These are phyloP conservation scores for Alopecurus myosuroides DNA, from an alignment of 176 grass and related monocot genomes.

Conservation along the genomic window DNA sequence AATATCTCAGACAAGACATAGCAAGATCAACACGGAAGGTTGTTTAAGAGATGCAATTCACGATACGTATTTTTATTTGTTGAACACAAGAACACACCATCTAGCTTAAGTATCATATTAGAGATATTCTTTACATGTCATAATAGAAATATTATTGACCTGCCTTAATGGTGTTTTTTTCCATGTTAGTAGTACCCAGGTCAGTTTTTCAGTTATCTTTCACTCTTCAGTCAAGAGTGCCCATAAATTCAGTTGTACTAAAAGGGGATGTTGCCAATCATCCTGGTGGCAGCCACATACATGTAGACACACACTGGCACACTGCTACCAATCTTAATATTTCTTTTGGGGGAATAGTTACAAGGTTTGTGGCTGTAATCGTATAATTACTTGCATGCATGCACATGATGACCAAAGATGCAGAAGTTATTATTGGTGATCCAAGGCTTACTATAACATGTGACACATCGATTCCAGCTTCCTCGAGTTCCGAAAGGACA, in stretches of 20 bases:
- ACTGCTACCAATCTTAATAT: neutral
- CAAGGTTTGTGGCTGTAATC: neutral
- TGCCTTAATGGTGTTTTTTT: neutral
- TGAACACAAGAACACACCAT: neutral
- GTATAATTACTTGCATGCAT: neutral
- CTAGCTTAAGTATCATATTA: neutral
- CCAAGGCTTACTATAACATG: conserved; percentile 41
- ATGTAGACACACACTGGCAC: neutral
- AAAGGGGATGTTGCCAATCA: neutral
- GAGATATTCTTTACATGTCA: neutral
- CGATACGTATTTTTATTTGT: neutral
- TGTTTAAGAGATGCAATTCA: neutral
- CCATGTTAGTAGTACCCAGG: neutral
- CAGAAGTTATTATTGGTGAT: neutral
- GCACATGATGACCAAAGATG: neutral
- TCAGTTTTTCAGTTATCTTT: neutral
- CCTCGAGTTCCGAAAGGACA: conserved; percentile 30
- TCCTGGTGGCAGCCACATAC: neutral
- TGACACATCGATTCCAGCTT: conserved; percentile 40
- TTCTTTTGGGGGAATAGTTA: neutral
- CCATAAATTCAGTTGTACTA: neutral
- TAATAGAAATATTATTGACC: neutral
- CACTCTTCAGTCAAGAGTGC: neutral
- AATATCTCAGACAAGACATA: neutral
- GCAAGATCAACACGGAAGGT: neutral